Percentiles rank a stretch among this genome's conserved stretches.
Evolutionary conservation across 2,329 filamentous ascomycete species (phyloP).

Genomic region (Colletotrichum lindemuthianum): DNA sequence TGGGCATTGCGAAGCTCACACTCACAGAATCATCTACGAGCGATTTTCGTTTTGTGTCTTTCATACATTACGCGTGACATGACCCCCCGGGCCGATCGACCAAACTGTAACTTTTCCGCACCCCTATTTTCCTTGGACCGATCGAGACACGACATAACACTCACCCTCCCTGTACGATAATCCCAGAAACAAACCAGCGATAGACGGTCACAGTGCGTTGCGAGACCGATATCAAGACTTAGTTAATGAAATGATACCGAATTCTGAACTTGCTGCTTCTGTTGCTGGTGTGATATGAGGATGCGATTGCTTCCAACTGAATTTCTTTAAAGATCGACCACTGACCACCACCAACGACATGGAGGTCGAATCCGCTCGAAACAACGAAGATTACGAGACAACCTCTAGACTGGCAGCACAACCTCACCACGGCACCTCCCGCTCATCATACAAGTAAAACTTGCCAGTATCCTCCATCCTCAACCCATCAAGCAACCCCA

Average conservation of each 20-base stretch:
- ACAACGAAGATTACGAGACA: too few relatives aligned
- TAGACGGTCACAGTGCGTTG: constrained; percentile 17
- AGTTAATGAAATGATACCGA: not conserved
- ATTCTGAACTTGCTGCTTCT: not conserved
- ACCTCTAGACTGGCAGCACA: too few relatives aligned
- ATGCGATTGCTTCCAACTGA: too few relatives aligned
- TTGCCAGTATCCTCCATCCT: not conserved
- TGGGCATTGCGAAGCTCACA: not conserved
- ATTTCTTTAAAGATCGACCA: too few relatives aligned
- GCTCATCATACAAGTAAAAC: constrained; percentile 17
- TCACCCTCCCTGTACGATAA: constrained; percentile 20
- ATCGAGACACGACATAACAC: constrained; percentile 15
- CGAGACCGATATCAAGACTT: not conserved
- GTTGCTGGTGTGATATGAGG: too few relatives aligned
- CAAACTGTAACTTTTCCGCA: constrained; percentile 5
- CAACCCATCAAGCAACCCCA: constrained; percentile 8
- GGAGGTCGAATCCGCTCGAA: too few relatives aligned
- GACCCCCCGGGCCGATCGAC: constrained; percentile 1
- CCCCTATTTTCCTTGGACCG: constrained; percentile 17
- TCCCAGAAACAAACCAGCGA: not conserved
- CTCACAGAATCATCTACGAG: not conserved
- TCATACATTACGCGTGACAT: constrained; percentile 9
- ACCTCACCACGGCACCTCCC: constrained; percentile 6
- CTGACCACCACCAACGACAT: too few relatives aligned
- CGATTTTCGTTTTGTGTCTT: constrained; percentile 8